Base-by-base conservation (phyloP, 2,329 filamentous ascomycete species). In the Knufia petricola region DNA sequence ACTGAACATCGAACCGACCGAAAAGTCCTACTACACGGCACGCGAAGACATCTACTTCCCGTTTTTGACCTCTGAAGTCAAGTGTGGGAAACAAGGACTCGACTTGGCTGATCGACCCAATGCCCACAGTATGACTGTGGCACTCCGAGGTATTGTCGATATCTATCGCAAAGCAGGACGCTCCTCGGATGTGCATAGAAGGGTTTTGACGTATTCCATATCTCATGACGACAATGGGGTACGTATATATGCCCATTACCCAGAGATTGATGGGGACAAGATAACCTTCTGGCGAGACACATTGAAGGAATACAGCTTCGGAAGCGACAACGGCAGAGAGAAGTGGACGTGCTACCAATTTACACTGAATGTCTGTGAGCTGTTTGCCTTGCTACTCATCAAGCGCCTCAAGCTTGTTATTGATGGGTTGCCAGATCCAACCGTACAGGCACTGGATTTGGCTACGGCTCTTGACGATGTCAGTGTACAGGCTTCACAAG, bases 311-410 rank as follows among this genome's bases (percentile, higher is more conserved):
- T n/a, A n/a, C n/a, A n/a, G n/a, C n/a, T n/a, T 71, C 48, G 61
- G 58, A 1, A 53, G 21, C 17, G 49, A 59, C 1, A 56, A 64
- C 21, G 60, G 63, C 3, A 61, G 54, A 50, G 60, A 66, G 1
- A 67, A 58, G 49, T 68, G 64, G 65, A 61, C 54, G 2, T 52
- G 59, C 30, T 65, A 67, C 55, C 58, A 55, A 4, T 66, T 68
- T 50, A 61, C 57, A 1, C 63, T 59, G 42, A 67, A 64, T 36
- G 52, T 68, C 19, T 67, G 66, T 48, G 54, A 64, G 36, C 52
- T 37, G 10, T 67, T 52, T 26, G 47, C 50, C 7, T 48, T 39
- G 28, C 30, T 21, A 21, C 44, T 52, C 21, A 39, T 52, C 6
- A 17, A 43, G 15, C 47, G 38, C 13, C 41, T 52, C 19, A 47